phyloP scores from a whole-genome alignment of 768 basidiomycete species.

The Mycena haematopus region DNA sequence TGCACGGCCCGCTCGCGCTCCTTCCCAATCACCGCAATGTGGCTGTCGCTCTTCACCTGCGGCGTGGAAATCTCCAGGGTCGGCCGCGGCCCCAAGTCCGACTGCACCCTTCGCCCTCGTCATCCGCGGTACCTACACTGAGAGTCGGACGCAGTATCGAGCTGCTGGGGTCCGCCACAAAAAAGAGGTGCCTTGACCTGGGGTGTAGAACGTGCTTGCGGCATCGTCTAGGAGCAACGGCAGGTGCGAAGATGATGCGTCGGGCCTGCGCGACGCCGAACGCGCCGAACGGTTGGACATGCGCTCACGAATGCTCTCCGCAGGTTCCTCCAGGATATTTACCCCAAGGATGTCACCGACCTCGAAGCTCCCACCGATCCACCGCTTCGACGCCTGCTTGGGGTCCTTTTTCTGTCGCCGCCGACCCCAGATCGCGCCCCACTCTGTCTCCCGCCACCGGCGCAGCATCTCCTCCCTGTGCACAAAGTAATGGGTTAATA shows the following conservation, averaged over 20 bases:
- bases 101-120: constrained; percentile 17
- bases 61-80: constrained; percentile 4
- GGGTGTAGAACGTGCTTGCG: background rate
- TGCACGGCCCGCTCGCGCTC: constrained; percentile 46
- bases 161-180: background rate
- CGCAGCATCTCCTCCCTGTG: constrained; percentile 63
- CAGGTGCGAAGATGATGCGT: constrained; percentile 12
- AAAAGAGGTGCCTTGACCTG: constrained; percentile 18
- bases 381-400: constrained; percentile 41
- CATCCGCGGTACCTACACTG: background rate
- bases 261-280: constrained; percentile 1
- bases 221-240: background rate
- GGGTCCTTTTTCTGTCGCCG: constrained; percentile 40
- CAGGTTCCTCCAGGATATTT: constrained; percentile 54
- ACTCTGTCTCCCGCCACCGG: constrained; percentile 72
- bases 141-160: constrained; percentile 18
- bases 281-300: constrained; percentile 25
- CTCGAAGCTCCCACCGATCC: constrained; percentile 81
- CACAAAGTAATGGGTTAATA: background rate
- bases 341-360: constrained; percentile 80
- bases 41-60: constrained; percentile 26
- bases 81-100: constrained; percentile 20
- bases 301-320: constrained; percentile 26
- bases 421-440: constrained; percentile 56
- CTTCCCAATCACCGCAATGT: constrained; percentile 30